Percentiles rank a stretch among this genome's conserved stretches.
phyloP scores from a whole-genome alignment of 1,284 basidiomycete genomes.

The Retiboletus fuscus region DNA sequence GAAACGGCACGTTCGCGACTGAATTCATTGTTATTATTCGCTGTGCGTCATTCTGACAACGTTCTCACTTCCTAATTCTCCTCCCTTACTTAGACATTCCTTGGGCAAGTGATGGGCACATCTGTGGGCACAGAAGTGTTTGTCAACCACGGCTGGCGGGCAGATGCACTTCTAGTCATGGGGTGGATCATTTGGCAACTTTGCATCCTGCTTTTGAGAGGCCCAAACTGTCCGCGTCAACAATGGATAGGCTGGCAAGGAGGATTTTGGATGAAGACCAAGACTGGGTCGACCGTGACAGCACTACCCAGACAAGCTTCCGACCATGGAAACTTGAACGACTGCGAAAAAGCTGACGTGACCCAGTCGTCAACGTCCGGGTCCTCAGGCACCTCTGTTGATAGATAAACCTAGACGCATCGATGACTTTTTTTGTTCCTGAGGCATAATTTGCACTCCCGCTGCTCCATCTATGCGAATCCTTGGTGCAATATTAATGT shows the following conservation, averaged over 20 bases:
- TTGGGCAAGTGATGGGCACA: slow-evolving; percentile 65
- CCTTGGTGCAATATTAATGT: no score
- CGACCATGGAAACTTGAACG: neutral
- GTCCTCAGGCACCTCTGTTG: neutral
- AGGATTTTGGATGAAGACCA: slow-evolving; percentile 3
- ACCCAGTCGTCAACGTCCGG: neutral
- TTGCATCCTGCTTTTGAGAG: slow-evolving; percentile 46
- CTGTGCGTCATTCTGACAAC: slow-evolving; percentile 21
- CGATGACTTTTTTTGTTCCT: neutral
- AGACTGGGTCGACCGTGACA: neutral
- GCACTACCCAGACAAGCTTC: neutral
- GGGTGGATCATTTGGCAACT: slow-evolving; percentile 57
- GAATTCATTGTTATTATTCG: slow-evolving; percentile 31
- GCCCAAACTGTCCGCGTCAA: slow-evolving; percentile 28
- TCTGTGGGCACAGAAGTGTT: slow-evolving; percentile 64
- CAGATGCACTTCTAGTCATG: slow-evolving; percentile 57
- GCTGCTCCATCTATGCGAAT: neutral
- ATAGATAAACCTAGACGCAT: slow-evolving; percentile 5
- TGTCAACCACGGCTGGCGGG: slow-evolving; percentile 61
- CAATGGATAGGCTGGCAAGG: slow-evolving; percentile 40
- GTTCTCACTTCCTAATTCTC: neutral
- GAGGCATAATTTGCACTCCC: neutral
- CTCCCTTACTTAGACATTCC: slow-evolving; percentile 48
- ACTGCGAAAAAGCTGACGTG: slow-evolving; percentile 22
- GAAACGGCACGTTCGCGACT: slow-evolving; percentile 38